Conservation (phyloP, 352 stramenopile species). For the Plasmopara muralis region DNA sequence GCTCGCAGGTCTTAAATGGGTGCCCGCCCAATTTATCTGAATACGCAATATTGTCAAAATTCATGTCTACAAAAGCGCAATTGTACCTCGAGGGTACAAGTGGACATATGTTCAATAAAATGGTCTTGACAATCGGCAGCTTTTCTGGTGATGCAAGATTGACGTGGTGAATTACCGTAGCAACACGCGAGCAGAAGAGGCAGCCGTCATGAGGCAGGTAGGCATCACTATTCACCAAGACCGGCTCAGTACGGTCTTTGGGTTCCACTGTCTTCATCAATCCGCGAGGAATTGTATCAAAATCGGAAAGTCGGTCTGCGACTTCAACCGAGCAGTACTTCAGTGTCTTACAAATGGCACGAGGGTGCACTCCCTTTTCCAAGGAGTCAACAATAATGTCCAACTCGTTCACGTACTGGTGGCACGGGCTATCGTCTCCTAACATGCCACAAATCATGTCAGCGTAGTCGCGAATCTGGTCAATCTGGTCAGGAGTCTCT, state of each 20-base stretch:
- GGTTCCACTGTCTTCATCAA: slow-evolving; percentile 17
- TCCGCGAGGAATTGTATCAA: slow-evolving; percentile 14
- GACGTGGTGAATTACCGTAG: slow-evolving; percentile 37
- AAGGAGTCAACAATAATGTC: slow-evolving; percentile 44
- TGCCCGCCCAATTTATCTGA: slow-evolving; percentile 45
- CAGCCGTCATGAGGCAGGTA: slow-evolving; percentile 25
- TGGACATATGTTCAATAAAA: slow-evolving; percentile 45
- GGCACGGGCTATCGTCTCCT: slow-evolving; percentile 40
- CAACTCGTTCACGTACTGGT: slow-evolving; percentile 37
- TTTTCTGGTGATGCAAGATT: slow-evolving; percentile 33
- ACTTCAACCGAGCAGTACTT: slow-evolving; percentile 31
- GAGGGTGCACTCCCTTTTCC: slow-evolving; percentile 35
- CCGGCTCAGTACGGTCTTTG: background rate
- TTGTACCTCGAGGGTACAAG: slow-evolving; percentile 34
- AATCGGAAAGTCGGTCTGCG: slow-evolving; percentile 2
- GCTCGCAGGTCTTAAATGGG: slow-evolving; percentile 44
- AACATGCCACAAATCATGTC: slow-evolving; percentile 54
- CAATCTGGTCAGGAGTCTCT: slow-evolving; percentile 37
- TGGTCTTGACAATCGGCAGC: slow-evolving; percentile 37
- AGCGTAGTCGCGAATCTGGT: slow-evolving; percentile 39
- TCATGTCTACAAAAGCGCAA: slow-evolving; percentile 42
- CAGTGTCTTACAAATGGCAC: slow-evolving; percentile 37
- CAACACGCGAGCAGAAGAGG: slow-evolving; percentile 48
- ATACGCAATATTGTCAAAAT: slow-evolving; percentile 65
- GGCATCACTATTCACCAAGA: slow-evolving; percentile 7